These are phyloP conservation scores for Cryphonectria carpinicola DNA, from an alignment of 2,329 filamentous ascomycete species.

Conservation along the genomic window DNA sequence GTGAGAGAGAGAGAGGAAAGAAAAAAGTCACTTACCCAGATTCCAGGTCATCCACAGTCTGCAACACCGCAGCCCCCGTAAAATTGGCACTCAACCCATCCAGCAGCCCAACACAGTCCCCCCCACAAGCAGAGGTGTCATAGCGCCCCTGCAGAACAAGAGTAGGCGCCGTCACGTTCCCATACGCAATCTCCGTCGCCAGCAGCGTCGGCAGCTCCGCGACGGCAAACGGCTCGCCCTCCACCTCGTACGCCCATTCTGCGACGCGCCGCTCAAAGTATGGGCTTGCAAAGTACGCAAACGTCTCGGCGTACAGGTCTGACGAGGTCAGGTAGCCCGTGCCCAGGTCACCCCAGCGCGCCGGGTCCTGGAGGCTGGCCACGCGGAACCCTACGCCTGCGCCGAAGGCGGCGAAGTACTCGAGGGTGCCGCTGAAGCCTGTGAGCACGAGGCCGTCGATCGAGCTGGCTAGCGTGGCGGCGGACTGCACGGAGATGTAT, in stretches of 20 bases:
- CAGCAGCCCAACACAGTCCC: slow-evolving; percentile 36
- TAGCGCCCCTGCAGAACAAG: slow-evolving; percentile 36
- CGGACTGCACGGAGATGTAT: slow-evolving; percentile 35
- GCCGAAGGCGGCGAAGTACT: slow-evolving; percentile 36
- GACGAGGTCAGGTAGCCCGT: slow-evolving; percentile 35
- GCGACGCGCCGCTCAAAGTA: slow-evolving; percentile 37
- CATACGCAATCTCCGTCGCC: slow-evolving; percentile 32
- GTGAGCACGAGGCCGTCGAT: slow-evolving; percentile 31
- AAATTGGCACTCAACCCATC: slow-evolving; percentile 30
- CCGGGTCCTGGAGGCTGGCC: slow-evolving; percentile 32
- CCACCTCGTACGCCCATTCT: slow-evolving; percentile 35
- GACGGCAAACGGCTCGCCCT: slow-evolving; percentile 37
- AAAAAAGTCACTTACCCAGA: slow-evolving; percentile 34
- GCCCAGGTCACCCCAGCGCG: slow-evolving; percentile 36
- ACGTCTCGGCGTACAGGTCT: slow-evolving; percentile 36
- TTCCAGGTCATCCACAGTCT: slow-evolving; percentile 37
- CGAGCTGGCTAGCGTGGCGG: slow-evolving; percentile 25
- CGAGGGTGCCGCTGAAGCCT: slow-evolving; percentile 36
- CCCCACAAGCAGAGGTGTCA: slow-evolving; percentile 38
- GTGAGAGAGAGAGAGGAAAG: background rate
- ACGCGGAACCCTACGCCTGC: slow-evolving; percentile 37
- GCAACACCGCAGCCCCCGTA: slow-evolving; percentile 30
- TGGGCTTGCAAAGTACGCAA: slow-evolving; percentile 34
- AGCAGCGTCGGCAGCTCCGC: slow-evolving; percentile 37
- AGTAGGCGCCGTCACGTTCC: slow-evolving; percentile 33